Conservation (phyloP, 2,329 filamentous ascomycete genomes). For the Elsinoe ampelina region DNA sequence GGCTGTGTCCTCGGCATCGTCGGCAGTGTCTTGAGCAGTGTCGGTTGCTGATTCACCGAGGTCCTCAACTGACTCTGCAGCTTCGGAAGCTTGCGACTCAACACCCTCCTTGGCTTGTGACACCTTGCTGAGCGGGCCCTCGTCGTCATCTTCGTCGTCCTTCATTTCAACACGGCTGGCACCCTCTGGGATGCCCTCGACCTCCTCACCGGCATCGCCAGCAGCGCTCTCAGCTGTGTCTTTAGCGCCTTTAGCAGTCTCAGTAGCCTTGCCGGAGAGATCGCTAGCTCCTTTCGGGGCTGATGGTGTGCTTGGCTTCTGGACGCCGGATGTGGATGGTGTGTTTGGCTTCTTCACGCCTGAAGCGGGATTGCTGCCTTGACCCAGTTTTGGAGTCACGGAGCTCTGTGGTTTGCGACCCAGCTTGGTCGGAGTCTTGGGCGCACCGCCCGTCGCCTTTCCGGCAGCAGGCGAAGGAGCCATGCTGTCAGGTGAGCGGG, state of each 20-base stretch:
- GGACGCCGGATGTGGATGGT: slow-evolving; percentile 9
- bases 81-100: slow-evolving; percentile 38
- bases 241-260: slow-evolving; percentile 18
- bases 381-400: slow-evolving; percentile 33
- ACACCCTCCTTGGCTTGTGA: slow-evolving; percentile 38
- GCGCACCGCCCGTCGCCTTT: slow-evolving; percentile 36
- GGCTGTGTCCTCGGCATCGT: slow-evolving; percentile 28
- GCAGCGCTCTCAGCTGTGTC: slow-evolving; percentile 22
- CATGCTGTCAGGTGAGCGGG: slow-evolving; percentile 31
- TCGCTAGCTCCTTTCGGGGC: slow-evolving; percentile 28
- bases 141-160: slow-evolving; percentile 30
- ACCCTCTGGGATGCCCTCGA: slow-evolving; percentile 29
- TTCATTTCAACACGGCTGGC: slow-evolving; percentile 29
- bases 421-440: slow-evolving; percentile 45
- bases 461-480: slow-evolving; percentile 43
- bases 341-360: slow-evolving; percentile 20
- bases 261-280: slow-evolving; percentile 14
- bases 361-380: slow-evolving; percentile 25
- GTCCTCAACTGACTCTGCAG: slow-evolving; percentile 35
- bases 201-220: slow-evolving; percentile 30
- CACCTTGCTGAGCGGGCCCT: slow-evolving; percentile 36
- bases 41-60: slow-evolving; percentile 30
- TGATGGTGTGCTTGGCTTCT: slow-evolving; percentile 21
- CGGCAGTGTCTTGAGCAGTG: slow-evolving; percentile 36
- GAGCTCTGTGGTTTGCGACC: slow-evolving; percentile 34